These are phyloP conservation scores for Penicillium paneum DNA, from an alignment of 2,329 filamentous ascomycete species.

Conservation along the genomic window DNA sequence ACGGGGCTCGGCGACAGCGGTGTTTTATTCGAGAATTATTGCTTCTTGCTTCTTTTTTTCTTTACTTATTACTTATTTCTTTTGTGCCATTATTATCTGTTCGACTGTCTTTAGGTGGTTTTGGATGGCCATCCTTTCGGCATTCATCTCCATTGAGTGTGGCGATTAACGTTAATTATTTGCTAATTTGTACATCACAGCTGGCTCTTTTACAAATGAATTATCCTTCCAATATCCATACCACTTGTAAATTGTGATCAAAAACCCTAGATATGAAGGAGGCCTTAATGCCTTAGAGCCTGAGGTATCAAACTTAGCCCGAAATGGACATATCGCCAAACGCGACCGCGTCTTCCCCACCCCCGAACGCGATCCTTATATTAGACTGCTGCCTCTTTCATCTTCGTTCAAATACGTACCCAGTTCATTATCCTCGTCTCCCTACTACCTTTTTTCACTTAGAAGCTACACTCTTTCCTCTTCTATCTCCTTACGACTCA, in stretches of 20 bases:
- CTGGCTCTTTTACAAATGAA: constrained; percentile 4
- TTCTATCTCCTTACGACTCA: constrained; percentile 4
- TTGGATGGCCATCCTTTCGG: neutral
- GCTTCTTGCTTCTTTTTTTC: constrained; percentile 4
- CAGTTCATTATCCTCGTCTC: constrained; percentile 1
- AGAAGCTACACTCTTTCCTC: neutral
- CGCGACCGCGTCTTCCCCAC: constrained; percentile 33
- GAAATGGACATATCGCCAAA: constrained; percentile 32
- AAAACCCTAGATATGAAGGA: neutral
- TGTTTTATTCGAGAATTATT: constrained; percentile 20
- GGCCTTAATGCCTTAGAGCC: constrained; percentile 14
- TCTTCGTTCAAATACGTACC: constrained; percentile 14
- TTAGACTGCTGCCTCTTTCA: constrained; percentile 20
- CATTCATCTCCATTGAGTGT: neutral
- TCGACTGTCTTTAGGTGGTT: neutral
- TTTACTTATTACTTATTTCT: constrained; percentile 4
- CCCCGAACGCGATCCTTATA: constrained; percentile 28
- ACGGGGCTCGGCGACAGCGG: constrained; percentile 32
- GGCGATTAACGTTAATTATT: neutral
- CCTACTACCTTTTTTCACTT: neutral
- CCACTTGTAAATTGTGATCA: neutral
- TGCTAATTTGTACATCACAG: constrained; percentile 1
- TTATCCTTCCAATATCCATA: neutral
- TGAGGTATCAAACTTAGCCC: constrained; percentile 21
- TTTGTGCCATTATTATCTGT: constrained; percentile 10